These are phyloP conservation scores for Adiantum capillusveneris DNA, from an alignment of 75 land plant genomes.

Conservation along the genomic window DNA sequence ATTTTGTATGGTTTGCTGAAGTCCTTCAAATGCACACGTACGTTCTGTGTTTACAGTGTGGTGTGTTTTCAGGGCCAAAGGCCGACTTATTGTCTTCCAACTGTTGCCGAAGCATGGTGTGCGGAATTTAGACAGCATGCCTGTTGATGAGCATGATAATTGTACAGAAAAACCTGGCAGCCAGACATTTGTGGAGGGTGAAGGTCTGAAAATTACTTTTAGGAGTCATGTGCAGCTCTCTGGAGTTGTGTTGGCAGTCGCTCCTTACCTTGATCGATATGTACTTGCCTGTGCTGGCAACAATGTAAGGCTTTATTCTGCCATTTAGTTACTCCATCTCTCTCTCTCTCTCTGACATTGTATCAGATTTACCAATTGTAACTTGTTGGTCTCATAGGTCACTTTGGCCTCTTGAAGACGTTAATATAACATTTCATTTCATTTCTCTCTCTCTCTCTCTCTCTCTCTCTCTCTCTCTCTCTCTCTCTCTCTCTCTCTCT, in stretches of 20 bases:
- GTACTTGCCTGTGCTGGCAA: conserved; percentile 87
- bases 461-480: too few relatives aligned
- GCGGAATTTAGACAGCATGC: conserved; percentile 19
- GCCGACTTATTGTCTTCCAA: conserved; percentile 59
- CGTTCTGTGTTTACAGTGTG: too few relatives aligned
- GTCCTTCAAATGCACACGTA: too few relatives aligned
- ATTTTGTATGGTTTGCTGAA: too few relatives aligned
- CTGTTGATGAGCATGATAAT: too few relatives aligned
- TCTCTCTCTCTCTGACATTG: background rate
- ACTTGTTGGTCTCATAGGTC: too few relatives aligned
- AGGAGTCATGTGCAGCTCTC: conserved; percentile 29
- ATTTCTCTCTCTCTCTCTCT: too few relatives aligned
- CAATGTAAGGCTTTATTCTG: conserved; percentile 37
- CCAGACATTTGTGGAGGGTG: conserved; percentile 50
- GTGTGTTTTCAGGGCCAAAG: conserved; percentile 54
- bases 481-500: too few relatives aligned
- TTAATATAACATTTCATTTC: too few relatives aligned
- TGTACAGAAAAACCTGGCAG: conserved; percentile 5
- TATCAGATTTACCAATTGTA: too few relatives aligned
- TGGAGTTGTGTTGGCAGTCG: conserved; percentile 69
- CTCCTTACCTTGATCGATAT: conserved; percentile 75
- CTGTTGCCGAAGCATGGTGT: conserved; percentile 45
- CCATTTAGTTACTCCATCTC: too few relatives aligned
- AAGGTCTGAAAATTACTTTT: conserved; percentile 44
- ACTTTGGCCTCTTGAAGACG: too few relatives aligned